Base-by-base conservation (phyloP, 805 yeast species). In the Suhomyces sp. region DNA sequence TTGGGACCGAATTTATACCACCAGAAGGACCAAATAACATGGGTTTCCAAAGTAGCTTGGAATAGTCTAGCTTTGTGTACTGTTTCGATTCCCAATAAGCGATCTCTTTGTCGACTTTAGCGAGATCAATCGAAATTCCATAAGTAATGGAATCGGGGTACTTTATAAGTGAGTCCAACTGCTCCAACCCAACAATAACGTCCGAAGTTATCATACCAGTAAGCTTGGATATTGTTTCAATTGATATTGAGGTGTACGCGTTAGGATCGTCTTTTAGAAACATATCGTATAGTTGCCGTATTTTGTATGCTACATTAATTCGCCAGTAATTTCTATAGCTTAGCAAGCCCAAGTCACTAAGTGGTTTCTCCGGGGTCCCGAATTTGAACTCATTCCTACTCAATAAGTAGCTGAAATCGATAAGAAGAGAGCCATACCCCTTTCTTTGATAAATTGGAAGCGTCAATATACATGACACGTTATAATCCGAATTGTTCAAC, bases 351-450 rank as follows among this genome's bases (percentile, higher is more conserved):
- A 93, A 71, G 57, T 87, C 92, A 58, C 94, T 86, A 52, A 93
- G 75, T 0, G 99, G 99, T 63, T 92, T 93, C 61, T 94, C 99
- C 0, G 99, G 99, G 0, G 97, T 88, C 0, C 98, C 99, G 51
- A 80, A 79, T 56, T 85, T 86, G 59, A 79, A 83, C 64, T 93
- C 97, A 52, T 82, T 77, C 48, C 86, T 74, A 1, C 94, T 81
- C 46, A 94, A 70, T 15, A 91, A 68, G 63, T 94, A 94, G 51
- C 97, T 89, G 66, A 94, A 90, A 57, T 89, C 96, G 63, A 94
- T 93, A 52, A 94, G 73, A 53, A 93, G 79, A 64, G 83, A 86
- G 2, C 99, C 99, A 68, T 87, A 90, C 0, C 98, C 98, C 55
- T 83, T 82, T 47, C 97, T 71, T 68, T 93, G 97, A 64, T 86